Conservation (phyloP, 2,329 filamentous ascomycete species). For the Scleromitrula shiraiana region DNA sequence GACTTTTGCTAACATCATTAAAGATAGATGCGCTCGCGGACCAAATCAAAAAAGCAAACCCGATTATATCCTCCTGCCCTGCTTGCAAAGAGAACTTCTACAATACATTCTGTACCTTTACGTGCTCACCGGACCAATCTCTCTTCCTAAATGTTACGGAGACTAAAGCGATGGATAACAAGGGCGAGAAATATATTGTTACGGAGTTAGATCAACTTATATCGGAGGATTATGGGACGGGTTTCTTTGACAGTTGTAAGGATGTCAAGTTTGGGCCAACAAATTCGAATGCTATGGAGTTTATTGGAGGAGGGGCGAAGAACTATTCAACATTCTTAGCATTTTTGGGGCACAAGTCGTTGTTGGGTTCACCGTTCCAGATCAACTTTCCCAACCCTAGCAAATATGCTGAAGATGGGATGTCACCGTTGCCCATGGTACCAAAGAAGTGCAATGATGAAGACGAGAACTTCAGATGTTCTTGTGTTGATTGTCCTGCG, state of each 20-base stretch:
- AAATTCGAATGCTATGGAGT: slow-evolving; percentile 86
- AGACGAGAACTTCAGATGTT: slow-evolving; percentile 78
- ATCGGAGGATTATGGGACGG: slow-evolving; percentile 72
- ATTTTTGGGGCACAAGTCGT: slow-evolving; percentile 80
- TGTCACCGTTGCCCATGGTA: slow-evolving; percentile 62
- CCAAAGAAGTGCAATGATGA: slow-evolving; percentile 86
- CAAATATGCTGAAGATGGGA: slow-evolving; percentile 54
- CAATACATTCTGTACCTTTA: slow-evolving; percentile 97
- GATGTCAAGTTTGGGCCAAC: slow-evolving; percentile 97
- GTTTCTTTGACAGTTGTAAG: slow-evolving; percentile 96
- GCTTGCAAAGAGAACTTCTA: slow-evolving; percentile 98
- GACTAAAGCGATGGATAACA: slow-evolving; percentile 53
- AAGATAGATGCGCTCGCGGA: slow-evolving; percentile 72
- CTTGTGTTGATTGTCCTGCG: slow-evolving; percentile 84
- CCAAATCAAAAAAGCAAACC: slow-evolving; percentile 79
- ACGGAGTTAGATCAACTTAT: slow-evolving; percentile 87
- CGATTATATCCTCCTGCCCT: slow-evolving; percentile 86
- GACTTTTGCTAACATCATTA: background rate
- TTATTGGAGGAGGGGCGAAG: slow-evolving; percentile 92
- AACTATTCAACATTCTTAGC: slow-evolving; percentile 82
- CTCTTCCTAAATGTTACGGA: slow-evolving; percentile 89
- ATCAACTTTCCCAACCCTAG: slow-evolving; percentile 75
- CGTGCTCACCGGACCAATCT: slow-evolving; percentile 93
- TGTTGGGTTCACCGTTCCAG: slow-evolving; percentile 88
- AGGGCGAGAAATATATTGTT: slow-evolving; percentile 49